Percentiles rank a stretch among this genome's conserved stretches.
These are phyloP conservation scores for Tolypocladium album DNA, from an alignment of 2,329 filamentous ascomycete genomes.

Conservation along the genomic window DNA sequence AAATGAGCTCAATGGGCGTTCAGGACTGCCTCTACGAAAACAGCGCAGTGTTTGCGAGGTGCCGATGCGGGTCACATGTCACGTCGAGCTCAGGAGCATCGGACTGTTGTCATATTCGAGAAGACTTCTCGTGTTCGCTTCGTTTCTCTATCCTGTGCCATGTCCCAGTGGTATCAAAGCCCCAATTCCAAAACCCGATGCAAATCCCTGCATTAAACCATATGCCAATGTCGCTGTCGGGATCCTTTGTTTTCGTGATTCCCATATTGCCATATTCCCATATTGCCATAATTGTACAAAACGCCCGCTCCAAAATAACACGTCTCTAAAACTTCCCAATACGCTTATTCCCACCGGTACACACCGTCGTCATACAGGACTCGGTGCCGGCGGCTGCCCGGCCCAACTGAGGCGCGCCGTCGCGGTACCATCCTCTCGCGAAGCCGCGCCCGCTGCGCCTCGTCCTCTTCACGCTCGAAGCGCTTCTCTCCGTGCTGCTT, in stretches of 20 bases:
- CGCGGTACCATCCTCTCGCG: slow-evolving; percentile 28
- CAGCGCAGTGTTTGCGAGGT: neutral
- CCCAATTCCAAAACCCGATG: neutral
- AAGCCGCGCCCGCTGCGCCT: slow-evolving; percentile 27
- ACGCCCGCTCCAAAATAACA: neutral
- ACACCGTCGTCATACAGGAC: slow-evolving; percentile 26
- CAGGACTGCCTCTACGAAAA: no score
- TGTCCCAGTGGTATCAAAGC: neutral
- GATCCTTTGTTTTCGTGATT: neutral
- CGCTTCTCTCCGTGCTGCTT: slow-evolving; percentile 18
- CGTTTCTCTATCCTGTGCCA: neutral
- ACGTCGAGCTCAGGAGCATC: neutral
- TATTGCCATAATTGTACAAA: neutral
- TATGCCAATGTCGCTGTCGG: neutral
- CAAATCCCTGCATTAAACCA: neutral
- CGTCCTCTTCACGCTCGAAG: slow-evolving; percentile 20
- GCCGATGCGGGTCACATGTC: neutral
- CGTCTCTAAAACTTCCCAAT: neutral
- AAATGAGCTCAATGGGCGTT: no score
- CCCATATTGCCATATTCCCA: neutral
- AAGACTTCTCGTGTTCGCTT: neutral
- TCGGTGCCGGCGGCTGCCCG: slow-evolving; percentile 22
- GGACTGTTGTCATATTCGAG: neutral
- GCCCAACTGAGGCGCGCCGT: slow-evolving; percentile 24
- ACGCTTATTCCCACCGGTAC: slow-evolving; percentile 27